Conservation (phyloP, 1,284 basidiomycete genomes). For the Erythrobasidium hasegawianum region DNA sequence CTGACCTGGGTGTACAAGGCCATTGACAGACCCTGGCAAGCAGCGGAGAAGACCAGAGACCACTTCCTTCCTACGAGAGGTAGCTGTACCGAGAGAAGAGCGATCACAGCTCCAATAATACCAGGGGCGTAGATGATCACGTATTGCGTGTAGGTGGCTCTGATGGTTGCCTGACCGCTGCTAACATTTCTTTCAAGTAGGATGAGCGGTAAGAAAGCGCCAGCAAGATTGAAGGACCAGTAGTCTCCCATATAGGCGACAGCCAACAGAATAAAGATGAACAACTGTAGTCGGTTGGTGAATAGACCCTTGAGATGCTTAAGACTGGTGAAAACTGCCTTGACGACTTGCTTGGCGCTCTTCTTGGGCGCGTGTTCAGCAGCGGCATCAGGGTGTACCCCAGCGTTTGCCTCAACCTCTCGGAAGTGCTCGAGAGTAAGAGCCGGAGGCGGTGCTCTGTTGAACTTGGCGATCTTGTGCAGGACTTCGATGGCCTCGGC, state of each 20-base stretch:
- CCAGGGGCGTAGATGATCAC: slow-evolving; percentile 47
- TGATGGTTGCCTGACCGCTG: slow-evolving; percentile 43
- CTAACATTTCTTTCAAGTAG: slow-evolving; percentile 46
- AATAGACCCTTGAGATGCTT: slow-evolving; percentile 31
- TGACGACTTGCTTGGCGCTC: too few species aligned
- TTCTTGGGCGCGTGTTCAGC: too few species aligned
- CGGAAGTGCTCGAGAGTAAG: slow-evolving; percentile 57
- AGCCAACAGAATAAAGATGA: slow-evolving; percentile 5
- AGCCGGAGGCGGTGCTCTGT: slow-evolving; percentile 55
- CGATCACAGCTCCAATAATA: slow-evolving; percentile 38
- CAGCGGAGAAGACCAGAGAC: slow-evolving; percentile 49
- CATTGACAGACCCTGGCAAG: slow-evolving; percentile 39
- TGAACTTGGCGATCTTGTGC: slow-evolving; percentile 64
- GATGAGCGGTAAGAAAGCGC: slow-evolving; percentile 48
- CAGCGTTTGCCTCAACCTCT: slow-evolving; percentile 8
- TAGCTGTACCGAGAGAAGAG: slow-evolving; percentile 46
- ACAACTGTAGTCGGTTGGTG: slow-evolving; percentile 12
- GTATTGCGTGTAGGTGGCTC: slow-evolving; percentile 41
- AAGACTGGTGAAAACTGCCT: slow-evolving; percentile 16
- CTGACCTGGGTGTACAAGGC: slow-evolving; percentile 46
- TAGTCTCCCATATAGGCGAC: slow-evolving; percentile 41
- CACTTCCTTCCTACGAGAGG: slow-evolving; percentile 45
- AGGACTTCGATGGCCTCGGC: slow-evolving; percentile 67
- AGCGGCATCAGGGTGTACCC: too few species aligned
- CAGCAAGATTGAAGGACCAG: slow-evolving; percentile 47